phyloP scores from a whole-genome alignment of 805 yeast genomes.

The Trichomonascus vanleenenianus region DNA sequence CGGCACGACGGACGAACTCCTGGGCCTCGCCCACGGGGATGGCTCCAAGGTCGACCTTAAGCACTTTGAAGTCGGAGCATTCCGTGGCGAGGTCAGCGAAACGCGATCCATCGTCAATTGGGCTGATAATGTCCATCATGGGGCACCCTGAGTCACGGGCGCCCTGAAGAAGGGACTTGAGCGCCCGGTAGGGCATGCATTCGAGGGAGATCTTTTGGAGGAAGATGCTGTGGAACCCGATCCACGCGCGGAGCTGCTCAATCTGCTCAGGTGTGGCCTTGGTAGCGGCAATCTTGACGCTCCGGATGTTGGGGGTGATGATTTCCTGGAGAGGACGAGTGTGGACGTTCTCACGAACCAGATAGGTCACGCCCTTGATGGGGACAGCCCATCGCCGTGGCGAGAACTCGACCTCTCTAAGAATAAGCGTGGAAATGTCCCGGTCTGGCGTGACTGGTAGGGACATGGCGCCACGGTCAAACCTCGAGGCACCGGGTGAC shows the following conservation, averaged over 20 bases:
- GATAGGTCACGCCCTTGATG: background rate
- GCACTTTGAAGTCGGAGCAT: background rate
- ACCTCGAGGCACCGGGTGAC: too few relatives aligned
- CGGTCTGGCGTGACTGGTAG: too few relatives aligned
- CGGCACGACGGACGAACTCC: too few relatives aligned
- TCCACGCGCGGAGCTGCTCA: background rate
- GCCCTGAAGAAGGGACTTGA: background rate
- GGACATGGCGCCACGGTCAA: too few relatives aligned
- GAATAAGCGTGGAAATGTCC: background rate
- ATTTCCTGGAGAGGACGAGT: background rate
- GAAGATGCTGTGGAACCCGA: background rate
- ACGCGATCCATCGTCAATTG: background rate
- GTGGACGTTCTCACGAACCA: background rate
- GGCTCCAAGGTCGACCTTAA: background rate
- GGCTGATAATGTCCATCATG: background rate
- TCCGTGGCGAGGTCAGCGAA: background rate
- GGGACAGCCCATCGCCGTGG: background rate
- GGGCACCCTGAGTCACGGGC: background rate
- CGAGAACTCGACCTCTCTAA: background rate
- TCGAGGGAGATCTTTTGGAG: background rate
- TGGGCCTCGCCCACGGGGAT: too few relatives aligned
- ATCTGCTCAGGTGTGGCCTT: background rate
- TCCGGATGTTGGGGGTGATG: background rate
- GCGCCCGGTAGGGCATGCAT: background rate
- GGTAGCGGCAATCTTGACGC: background rate